Evolutionary conservation across 2,329 filamentous ascomycete genomes (phyloP), one percentile per base, ranked within the genome.

Genomic region (Colletotrichum gigasporum): DNA sequence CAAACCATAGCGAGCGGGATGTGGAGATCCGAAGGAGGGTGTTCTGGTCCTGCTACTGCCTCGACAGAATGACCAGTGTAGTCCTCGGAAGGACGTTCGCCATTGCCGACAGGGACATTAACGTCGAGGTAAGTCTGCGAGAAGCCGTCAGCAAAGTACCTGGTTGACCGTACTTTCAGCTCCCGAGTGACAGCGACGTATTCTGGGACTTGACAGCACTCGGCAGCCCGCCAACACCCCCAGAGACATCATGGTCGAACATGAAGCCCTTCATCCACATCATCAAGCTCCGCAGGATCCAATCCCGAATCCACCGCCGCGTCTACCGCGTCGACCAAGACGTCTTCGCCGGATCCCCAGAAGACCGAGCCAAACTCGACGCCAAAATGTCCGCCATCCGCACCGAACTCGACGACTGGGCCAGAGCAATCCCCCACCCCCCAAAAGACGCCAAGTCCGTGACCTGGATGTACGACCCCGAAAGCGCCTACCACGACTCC

Each of bases 21-120:
- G 22, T 71, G 1, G 72, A 75, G 55, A 72, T 76, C 10, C 64
- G 74, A 4, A 70, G 70, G 7, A 67, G 75, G 2, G 69, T 72
- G 1, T 78, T 78, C 56, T 78, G 76, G 76, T 70, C 71, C 3
- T 72, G 70, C 39, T 78, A 78, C 53, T 72, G 69, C n/a, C 67
- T 78, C 5, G 75, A 78, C 41, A 68, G 76, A 5, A 68, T 72
- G 45, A 74, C 75, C 1, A 76, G 72, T 10, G 72, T 76, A 1
- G 69, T 73, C 0, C 68, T 78, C 4, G 76, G 76, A 1, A 60
- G 76, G 7, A 71, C 75, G 0, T 77, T 77, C 63, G 72, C 73
- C 7, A 75, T 78, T 26, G 71, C 72, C 2, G 75, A 78, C 39
- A 56, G 71, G 37, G 74, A 77, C 18, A 75, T 76, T 54, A 72